phyloP scores from a whole-genome alignment of 2,329 filamentous ascomycete genomes.

The Fusarium fracticaudum region DNA sequence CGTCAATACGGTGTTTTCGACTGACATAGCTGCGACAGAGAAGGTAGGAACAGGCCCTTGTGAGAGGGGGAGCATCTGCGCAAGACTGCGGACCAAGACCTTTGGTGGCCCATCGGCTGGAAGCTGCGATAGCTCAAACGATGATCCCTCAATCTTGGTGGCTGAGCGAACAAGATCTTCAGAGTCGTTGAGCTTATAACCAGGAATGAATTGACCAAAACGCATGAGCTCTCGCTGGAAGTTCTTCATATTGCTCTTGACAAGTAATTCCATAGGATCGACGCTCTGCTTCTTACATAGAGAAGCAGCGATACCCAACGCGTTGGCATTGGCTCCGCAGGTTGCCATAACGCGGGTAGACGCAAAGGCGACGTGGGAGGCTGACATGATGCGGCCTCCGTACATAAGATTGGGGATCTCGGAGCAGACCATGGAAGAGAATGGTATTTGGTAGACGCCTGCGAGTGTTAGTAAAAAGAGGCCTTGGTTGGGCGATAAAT shows the following conservation, averaged over 20 bases:
- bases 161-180: slow-evolving; percentile 5
- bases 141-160: not conserved
- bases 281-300: not conserved
- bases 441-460: slow-evolving; percentile 18
- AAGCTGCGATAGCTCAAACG: slow-evolving; percentile 1
- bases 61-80: not conserved
- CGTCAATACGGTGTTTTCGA: not conserved
- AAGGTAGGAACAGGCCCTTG: slow-evolving; percentile 3
- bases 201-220: slow-evolving; percentile 13
- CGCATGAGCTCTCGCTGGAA: slow-evolving; percentile 15
- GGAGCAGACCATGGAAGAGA: slow-evolving; percentile 1
- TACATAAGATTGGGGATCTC: slow-evolving; percentile 20
- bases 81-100: slow-evolving; percentile 11
- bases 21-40: not conserved
- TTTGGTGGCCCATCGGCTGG: not conserved
- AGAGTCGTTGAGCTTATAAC: slow-evolving; percentile 5
- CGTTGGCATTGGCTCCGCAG: slow-evolving; percentile 14
- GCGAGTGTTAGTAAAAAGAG: fast-evolving
- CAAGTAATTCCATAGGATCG: not conserved
- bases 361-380: slow-evolving; percentile 14
- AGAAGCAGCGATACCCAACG: slow-evolving; percentile 6
- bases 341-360: slow-evolving; percentile 18
- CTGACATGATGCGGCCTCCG: slow-evolving; percentile 17
- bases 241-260: not conserved
- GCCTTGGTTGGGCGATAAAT: fast-evolving